Conservation (phyloP, 2,329 filamentous ascomycete genomes). For the Fusarium newnesense region DNA sequence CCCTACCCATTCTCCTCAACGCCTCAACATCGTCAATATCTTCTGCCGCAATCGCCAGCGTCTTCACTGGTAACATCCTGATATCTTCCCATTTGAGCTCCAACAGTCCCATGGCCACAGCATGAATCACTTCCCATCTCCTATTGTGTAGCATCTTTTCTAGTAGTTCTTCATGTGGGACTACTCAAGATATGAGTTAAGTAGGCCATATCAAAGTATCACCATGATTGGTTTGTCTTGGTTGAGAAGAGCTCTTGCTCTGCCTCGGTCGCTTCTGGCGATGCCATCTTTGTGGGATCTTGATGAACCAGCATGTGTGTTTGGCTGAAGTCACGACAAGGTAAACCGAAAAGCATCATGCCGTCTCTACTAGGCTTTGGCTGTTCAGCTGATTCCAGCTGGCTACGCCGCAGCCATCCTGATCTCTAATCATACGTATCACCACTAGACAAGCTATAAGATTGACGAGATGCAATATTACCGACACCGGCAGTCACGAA, state of each 20-base stretch:
- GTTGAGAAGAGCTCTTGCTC: conserved; percentile 43
- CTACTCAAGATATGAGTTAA: conserved; percentile 50
- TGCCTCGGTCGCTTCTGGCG: background rate
- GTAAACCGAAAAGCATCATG: background rate
- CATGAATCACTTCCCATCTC: conserved; percentile 40
- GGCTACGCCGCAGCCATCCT: background rate
- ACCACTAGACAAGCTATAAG: background rate
- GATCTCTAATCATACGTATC: background rate
- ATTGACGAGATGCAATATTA: conserved; percentile 1
- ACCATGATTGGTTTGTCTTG: conserved; percentile 44
- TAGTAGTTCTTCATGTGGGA: conserved; percentile 46
- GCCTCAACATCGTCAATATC: conserved; percentile 48
- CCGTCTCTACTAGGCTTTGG: background rate
- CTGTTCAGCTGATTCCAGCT: background rate
- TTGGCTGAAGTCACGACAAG: background rate
- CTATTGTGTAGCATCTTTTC: conserved; percentile 49
- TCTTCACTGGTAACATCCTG: conserved; percentile 38
- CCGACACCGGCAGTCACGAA: background rate
- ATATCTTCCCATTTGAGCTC: conserved; percentile 44
- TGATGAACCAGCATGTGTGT: background rate
- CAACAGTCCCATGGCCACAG: conserved; percentile 40
- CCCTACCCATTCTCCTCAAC: conserved; percentile 44
- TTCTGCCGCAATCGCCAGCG: conserved; percentile 46
- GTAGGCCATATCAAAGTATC: conserved; percentile 48
- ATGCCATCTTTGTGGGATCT: conserved; percentile 4